Percentiles rank a stretch among this genome's conserved stretches.
phyloP scores from a whole-genome alignment of 768 basidiomycete genomes.

The Pleurotus tuber-regium region DNA sequence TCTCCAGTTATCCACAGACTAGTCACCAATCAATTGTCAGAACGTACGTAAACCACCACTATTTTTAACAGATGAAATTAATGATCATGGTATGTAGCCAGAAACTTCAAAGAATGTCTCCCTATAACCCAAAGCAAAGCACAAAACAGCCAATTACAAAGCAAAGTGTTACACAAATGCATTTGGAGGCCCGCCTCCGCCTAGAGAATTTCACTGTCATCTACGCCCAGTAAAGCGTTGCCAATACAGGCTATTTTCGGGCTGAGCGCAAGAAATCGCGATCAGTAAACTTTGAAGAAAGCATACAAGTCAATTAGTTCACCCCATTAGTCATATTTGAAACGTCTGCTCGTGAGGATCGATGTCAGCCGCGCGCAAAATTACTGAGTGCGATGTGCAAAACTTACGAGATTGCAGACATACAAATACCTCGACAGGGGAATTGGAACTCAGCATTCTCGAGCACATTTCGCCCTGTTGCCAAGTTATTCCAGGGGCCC shows the following conservation, averaged over 20 bases:
- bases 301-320: neutral
- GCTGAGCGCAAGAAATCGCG: neutral
- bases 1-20: too few species aligned
- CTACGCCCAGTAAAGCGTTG: neutral
- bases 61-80: too few species aligned
- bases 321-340: neutral
- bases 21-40: too few species aligned
- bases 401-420: neutral
- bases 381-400: neutral
- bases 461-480: conserved; percentile 4
- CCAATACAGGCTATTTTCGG: neutral
- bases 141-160: neutral
- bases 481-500: neutral
- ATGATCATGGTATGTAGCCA: too few species aligned
- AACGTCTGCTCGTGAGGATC: neutral
- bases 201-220: neutral
- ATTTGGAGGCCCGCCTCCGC: neutral
- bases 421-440: neutral
- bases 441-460: neutral
- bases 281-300: neutral
- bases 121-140: neutral
- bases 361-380: neutral
- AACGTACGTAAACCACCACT: too few species aligned
- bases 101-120: neutral
- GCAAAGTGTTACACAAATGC: neutral